Base-by-base conservation (phyloP, 1,284 basidiomycete species). In the Schizopora paradoxa region DNA sequence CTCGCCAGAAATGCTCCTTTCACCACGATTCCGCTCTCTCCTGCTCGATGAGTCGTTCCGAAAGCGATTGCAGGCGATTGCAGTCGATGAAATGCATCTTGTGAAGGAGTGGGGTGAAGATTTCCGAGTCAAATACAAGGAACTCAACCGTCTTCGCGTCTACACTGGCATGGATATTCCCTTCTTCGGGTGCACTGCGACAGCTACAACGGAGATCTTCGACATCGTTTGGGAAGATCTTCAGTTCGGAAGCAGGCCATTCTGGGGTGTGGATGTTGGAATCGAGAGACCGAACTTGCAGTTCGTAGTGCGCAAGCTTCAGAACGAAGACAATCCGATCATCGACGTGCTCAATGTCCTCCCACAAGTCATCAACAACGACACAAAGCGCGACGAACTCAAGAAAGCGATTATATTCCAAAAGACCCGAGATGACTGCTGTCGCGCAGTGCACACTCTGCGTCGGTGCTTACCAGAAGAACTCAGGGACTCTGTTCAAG, bases 201-300 rank as follows among this genome's bases (percentile, higher is more conserved):
- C 61, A 0, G 54, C 52, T 33, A 31, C 50, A 0, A 61, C 61
- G 0, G 18, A 39, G 1, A 62, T 61, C 1, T 64, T 64, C 42
- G 43, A 59, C 29, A 28, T 52, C n/a, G 57, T 62, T 8, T 64
- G 60, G 60, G 40, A 37, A 2, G 49, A 57, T 2, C 49, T 64
- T 2, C 52, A 44, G 0, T 61, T 55, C 41, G 59, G 61, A 16
- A 35, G 52, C 38, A 51, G 59, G 10, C 60, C 58, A 6, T 63
- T 64, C 51, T 62, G 59, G 59, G 61, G 61, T 10, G 38, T 64
- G 2, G 62, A 64, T 43, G 56, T 61, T 5, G 61, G 62, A 0
- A 48, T 39, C 7, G 54, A 56, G 37, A 42, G 58, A 0, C 42
- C 51, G 0, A 62, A 63, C 47, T 57, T 62, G 5, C 49, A 49